Base-by-base conservation (phyloP, 164 flowering plant genomes). In the Tetracentron sinense region DNA sequence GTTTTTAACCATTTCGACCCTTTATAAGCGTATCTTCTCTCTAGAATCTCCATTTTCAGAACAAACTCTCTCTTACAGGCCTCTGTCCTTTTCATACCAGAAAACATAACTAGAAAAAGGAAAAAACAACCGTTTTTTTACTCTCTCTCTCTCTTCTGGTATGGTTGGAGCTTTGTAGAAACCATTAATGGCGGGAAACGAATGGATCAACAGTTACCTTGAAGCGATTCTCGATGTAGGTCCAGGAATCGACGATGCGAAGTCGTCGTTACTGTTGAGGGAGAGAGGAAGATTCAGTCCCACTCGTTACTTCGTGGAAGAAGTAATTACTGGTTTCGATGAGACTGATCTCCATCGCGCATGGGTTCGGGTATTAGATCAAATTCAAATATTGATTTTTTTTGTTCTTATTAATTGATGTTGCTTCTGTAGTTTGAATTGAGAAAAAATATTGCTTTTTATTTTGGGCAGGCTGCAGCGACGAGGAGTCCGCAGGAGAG, bases 401-500 rank as follows among this genome's bases (percentile, higher is more conserved):
- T 20, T 6, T 60, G 22, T 54, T 38, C 61, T 30, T 60, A 62
- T 58, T 15, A 1, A 21, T 60, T 19, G 7, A 2, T 56, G 25
- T 22, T 27, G 20, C 52, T 1, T 30, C 6, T 4, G 8, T 53
- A 0, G 12, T 27, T 58, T 44, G 23, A 2, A 12, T 17, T 31
- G 14, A 4, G 33, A 25, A 25, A 1, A 14, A 46, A 44, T 26
- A 53, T 20, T 21, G 14, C 6, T 20, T 15, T 1, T 12, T 25
- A 28, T 42, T 27, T n/a, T 59, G 35, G 30, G 51, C 29, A 85
- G 93, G 97, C 97, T 15, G 76, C 77, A 42, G 85, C 97, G 17
- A 90, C 90, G 20, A 85, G 97, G 82, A 92, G 96, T 68, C 96
- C 98, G 2, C 94, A 95, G 81, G 99, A 95, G 90, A 85, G 98